These are phyloP conservation scores for Debaryomyces nepalensis DNA, from an alignment of 1,139 yeast genomes.

Conservation along the genomic window DNA sequence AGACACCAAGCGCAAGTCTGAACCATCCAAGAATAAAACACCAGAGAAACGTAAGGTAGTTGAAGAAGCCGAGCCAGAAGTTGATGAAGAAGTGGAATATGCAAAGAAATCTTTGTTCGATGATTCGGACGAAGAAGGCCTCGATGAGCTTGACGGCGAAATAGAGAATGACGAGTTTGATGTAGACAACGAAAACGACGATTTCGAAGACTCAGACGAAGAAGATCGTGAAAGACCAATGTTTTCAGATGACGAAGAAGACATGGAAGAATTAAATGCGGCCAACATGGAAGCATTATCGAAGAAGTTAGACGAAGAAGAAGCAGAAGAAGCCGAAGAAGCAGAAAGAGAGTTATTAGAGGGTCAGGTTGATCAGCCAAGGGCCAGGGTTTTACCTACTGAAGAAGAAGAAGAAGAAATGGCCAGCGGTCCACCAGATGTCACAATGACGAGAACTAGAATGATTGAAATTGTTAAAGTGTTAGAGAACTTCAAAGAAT, in stretches of 20 bases:
- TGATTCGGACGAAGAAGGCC: constrained; percentile 57
- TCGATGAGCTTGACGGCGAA: constrained; percentile 38
- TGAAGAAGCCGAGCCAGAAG: constrained; percentile 60
- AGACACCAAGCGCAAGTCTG: constrained; percentile 30
- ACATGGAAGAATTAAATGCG: constrained; percentile 78
- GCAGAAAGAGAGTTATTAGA: constrained; percentile 76
- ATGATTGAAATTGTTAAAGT: constrained; percentile 95
- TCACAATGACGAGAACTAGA: constrained; percentile 85
- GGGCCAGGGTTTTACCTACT: constrained; percentile 70
- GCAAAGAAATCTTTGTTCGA: constrained; percentile 81
- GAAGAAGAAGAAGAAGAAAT: constrained; percentile 58
- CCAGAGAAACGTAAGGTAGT: constrained; percentile 39
- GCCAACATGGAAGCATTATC: constrained; percentile 87
- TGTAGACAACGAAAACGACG: constrained; percentile 56
- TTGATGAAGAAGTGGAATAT: constrained; percentile 52
- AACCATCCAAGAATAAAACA: constrained; percentile 24
- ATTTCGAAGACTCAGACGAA: constrained; percentile 56
- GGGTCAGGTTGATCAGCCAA: constrained; percentile 64
- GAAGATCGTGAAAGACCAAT: constrained; percentile 67
- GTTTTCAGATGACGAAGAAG: constrained; percentile 86
- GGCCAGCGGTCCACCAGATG: constrained; percentile 64
- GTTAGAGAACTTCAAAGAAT: constrained; percentile 84
- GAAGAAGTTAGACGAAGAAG: constrained; percentile 70
- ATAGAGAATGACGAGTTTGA: constrained; percentile 60
- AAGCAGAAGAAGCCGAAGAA: constrained; percentile 72